Conservation (phyloP, 768 basidiomycete genomes). For the Serendipita vermifera region DNA sequence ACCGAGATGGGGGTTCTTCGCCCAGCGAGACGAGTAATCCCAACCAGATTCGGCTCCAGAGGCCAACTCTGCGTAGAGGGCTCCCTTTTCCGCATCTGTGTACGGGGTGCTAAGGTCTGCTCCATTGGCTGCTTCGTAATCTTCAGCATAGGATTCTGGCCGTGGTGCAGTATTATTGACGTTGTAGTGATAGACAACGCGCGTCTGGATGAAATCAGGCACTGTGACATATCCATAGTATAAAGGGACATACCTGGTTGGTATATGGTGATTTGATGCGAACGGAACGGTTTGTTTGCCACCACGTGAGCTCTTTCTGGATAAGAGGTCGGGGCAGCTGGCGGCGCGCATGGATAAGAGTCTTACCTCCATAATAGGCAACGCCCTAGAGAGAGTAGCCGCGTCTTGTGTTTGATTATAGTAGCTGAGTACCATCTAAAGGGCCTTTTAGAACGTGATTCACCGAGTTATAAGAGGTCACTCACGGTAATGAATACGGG, state of each 20-base stretch:
- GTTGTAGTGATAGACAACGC: constrained; percentile 55
- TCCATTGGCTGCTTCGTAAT: constrained; percentile 68
- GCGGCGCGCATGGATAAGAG: background rate
- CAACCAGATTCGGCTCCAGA: constrained; percentile 71
- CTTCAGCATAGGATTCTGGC: constrained; percentile 54
- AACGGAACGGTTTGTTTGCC: constrained; percentile 58
- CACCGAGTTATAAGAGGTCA: constrained; percentile 13
- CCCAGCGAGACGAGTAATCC: constrained; percentile 33
- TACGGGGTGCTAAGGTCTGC: constrained; percentile 35
- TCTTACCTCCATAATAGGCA: constrained; percentile 68
- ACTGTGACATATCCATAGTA: background rate
- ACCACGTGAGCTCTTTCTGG: constrained; percentile 74
- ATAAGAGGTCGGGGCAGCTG: background rate
- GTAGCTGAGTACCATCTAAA: constrained; percentile 82
- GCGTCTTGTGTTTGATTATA: constrained; percentile 57
- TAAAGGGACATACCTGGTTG: constrained; percentile 21
- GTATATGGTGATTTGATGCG: constrained; percentile 59
- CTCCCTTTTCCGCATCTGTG: constrained; percentile 44
- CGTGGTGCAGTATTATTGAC: constrained; percentile 79
- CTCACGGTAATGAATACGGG: constrained; percentile 72
- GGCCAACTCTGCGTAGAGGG: constrained; percentile 78
- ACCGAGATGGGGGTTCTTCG: constrained; percentile 29
- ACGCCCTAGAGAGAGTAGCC: constrained; percentile 58
- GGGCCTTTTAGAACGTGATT: background rate
- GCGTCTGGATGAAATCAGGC: constrained; percentile 27